phyloP scores from a whole-genome alignment of 805 yeast species.

The Wickerhamomyces xylosicus region DNA sequence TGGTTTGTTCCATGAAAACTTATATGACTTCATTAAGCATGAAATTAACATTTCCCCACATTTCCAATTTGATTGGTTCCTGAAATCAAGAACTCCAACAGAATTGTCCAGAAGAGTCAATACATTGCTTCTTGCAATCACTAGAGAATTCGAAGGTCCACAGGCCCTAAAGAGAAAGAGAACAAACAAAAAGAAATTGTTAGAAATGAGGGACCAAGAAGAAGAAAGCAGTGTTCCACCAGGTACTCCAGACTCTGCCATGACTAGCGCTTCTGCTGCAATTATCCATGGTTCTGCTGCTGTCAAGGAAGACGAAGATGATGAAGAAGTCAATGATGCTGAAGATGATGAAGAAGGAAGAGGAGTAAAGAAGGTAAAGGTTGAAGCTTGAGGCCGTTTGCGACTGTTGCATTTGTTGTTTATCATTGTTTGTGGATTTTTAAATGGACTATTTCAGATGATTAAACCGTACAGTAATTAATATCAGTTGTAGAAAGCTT shows the following conservation, averaged over 20 bases:
- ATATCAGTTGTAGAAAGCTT: too few relatives aligned
- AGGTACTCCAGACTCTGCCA: neutral
- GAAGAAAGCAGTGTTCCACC: neutral
- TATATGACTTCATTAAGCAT: slow-evolving; percentile 55
- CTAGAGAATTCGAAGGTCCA: slow-evolving; percentile 61
- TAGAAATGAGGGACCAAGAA: neutral
- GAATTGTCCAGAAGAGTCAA: slow-evolving; percentile 63
- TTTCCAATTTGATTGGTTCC: slow-evolving; percentile 66
- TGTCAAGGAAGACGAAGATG: neutral
- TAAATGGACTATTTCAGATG: too few relatives aligned
- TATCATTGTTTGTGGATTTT: too few relatives aligned
- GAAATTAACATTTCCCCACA: slow-evolving; percentile 49
- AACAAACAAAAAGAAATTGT: slow-evolving; percentile 6
- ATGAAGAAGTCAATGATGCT: neutral
- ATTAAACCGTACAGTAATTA: too few relatives aligned
- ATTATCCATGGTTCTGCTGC: neutral
- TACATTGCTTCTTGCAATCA: slow-evolving; percentile 55
- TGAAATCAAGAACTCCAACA: slow-evolving; percentile 59
- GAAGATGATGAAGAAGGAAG: neutral
- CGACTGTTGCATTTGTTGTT: too few relatives aligned
- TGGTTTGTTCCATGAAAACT: slow-evolving; percentile 50
- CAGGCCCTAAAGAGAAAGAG: slow-evolving; percentile 41
- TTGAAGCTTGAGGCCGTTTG: neutral
- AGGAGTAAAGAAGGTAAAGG: neutral
- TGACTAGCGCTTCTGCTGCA: neutral